Evolutionary conservation across 2,329 filamentous ascomycete species (phyloP), one percentile per base, ranked within the genome.

Genomic region (Fusarium chaquense): DNA sequence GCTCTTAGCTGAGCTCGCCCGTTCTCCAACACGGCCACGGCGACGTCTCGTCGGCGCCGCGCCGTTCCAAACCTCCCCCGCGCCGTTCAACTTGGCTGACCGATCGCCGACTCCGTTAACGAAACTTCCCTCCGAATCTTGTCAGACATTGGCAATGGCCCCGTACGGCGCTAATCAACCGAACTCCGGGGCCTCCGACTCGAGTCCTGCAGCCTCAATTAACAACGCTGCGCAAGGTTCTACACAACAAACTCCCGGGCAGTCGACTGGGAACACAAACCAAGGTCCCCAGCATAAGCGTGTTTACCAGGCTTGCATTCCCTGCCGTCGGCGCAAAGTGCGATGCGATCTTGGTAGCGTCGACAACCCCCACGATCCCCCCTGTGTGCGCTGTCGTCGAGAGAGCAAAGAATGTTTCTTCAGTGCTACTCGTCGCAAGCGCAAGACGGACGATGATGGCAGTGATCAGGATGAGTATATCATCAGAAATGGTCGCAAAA

Each of bases 341-440:
- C 84, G 87, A 62, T 89, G 86, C 78, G 87, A 89, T 70, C 81
- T 90, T 9, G 87, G 87, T 60, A 91, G 90, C 75, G 95, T 98
- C 77, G 96, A 98, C 81, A 95, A 96, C 75, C 96, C 96, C 26
- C 90, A 94, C 80, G 93, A 97, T 75, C 95, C 95, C 58, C 96
- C 96, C 4, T 99, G 96, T 80, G 92, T 95, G 63, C 90, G 96
- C 77, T 99, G 96, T 79, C 91, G 94, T 55, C 90, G 96, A 72
- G 96, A 99, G 84, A 93, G 91, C 83, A 98, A 98, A 80, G 91
- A 97, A 76, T 99, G 96, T 84, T 97, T 91, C 86, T 99, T 99
- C 84, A 97, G 94, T 67, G 93, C 94, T 22, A 98, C 94, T 33
- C 88, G 96, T 52, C 90, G 96, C 77, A 98, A 98, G 89, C 89